Base-by-base conservation (phyloP, 306 rosid species). In the Trichosanthes truncata region DNA sequence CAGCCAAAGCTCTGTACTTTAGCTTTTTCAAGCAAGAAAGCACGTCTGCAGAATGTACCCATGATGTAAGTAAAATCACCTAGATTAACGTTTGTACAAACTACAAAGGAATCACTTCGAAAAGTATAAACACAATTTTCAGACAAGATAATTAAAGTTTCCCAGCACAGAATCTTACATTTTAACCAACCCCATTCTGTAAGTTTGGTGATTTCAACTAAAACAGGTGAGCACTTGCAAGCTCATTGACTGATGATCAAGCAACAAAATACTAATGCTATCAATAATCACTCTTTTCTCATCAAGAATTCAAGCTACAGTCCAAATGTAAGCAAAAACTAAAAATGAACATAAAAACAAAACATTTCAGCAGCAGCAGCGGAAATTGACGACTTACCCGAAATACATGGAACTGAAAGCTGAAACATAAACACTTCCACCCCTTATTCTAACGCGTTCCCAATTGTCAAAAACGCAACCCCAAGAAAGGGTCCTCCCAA, bases 401-500 rank as follows among this genome's bases (percentile, higher is more conserved):
- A 80, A 83, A 79, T 55, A 72, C 83, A 83, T 68, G 56, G 74
- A 83, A 82, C 60, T 29, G 53, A 60, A 46, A 11, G 7, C 12
- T 7, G 41, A 53, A 62, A 41, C 49, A 48, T 10, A 21, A 79
- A 56, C 29, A 20, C 10, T 18, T 14, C 21, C 57, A 35, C 52
- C 74, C 51, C 33, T 66, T 74, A 38, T 8, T 57, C 59, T 29
- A 75, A 31, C 29, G 63, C 45, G 65, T 2, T 4, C 41, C 68
- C 29, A 76, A 53, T 53, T 31, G 65, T 52, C 15, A 55, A 25
- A 76, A 56, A 56, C 36, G 9, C 36, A 21, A 36, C 29, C 36
- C 33, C 51, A 38, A 36, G 26, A 40, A 76, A 76, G 36, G 51
- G 51, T 76, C 45, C 29, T 49, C 45, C 62, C 3, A 9, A 33